These are phyloP conservation scores for Xylariales sp. DNA, from an alignment of 2,329 filamentous ascomycete genomes.

Conservation along the genomic window DNA sequence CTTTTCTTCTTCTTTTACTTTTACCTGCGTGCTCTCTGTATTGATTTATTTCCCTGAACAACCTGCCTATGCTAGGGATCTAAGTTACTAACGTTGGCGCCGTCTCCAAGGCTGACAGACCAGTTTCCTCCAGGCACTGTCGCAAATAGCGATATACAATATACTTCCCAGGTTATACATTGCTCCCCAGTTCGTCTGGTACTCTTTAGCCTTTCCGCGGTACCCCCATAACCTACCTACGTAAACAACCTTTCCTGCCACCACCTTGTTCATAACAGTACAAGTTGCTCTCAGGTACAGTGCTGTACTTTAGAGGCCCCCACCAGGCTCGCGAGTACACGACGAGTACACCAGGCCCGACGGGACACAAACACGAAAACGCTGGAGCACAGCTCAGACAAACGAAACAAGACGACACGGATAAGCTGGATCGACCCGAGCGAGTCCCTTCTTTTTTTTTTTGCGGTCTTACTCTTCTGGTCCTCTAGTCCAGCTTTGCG, in stretches of 20 bases:
- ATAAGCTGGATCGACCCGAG: constrained; percentile 19
- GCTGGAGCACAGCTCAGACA: constrained; percentile 29
- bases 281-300: constrained; percentile 25
- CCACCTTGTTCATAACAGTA: constrained; percentile 28
- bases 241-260: constrained; percentile 19
- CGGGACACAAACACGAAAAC: constrained; percentile 23
- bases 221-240: constrained; percentile 29
- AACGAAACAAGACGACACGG: constrained; percentile 22
- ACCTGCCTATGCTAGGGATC: constrained; percentile 14
- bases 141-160: constrained; percentile 28
- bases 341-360: constrained; percentile 23
- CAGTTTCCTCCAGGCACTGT: constrained; percentile 33
- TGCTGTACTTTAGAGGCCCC: constrained; percentile 16
- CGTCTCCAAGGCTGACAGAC: constrained; percentile 36
- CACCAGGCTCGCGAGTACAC: constrained; percentile 34
- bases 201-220: constrained; percentile 31
- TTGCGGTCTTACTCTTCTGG: not conserved
- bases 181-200: constrained; percentile 33
- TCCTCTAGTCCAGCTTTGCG: constrained; percentile 17
- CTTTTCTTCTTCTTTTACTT: constrained; percentile 9
- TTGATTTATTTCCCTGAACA: not conserved
- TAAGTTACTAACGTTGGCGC: constrained; percentile 20
- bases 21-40: constrained; percentile 6
- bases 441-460: constrained; percentile 14
- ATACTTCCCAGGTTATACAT: constrained; percentile 28